These are phyloP conservation scores for Ilyonectria sp. DNA, from an alignment of 2,329 filamentous ascomycete genomes.

Conservation along the genomic window DNA sequence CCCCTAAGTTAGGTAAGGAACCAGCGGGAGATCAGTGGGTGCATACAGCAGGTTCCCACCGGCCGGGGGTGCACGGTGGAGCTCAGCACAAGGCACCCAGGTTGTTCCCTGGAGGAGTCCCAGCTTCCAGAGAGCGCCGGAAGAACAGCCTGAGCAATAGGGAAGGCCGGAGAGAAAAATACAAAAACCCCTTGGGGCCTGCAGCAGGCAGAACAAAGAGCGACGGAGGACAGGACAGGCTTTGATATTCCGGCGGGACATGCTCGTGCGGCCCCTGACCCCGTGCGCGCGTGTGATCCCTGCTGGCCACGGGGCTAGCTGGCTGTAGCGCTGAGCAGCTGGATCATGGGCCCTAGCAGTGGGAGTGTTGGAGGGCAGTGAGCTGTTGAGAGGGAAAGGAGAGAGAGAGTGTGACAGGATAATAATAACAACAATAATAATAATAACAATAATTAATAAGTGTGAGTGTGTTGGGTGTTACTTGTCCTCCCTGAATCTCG, in stretches of 20 bases:
- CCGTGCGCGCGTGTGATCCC: conserved; percentile 10
- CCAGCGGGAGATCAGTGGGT: conserved; percentile 29
- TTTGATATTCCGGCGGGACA: neutral
- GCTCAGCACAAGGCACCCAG: neutral
- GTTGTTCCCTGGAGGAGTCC: too few relatives aligned
- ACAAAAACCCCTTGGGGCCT: conserved; percentile 14
- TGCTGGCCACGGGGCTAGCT: neutral
- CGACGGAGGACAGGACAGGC: neutral
- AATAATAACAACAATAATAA: too few relatives aligned
- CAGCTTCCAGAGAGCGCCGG: too few relatives aligned
- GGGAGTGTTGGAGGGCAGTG: neutral
- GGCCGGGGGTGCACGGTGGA: too few relatives aligned
- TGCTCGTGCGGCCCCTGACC: too few relatives aligned
- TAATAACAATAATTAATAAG: too few relatives aligned
- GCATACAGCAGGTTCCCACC: neutral
- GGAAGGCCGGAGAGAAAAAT: neutral
- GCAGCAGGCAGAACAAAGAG: conserved; percentile 1
- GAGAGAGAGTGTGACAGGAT: too few relatives aligned
- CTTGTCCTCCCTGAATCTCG: too few relatives aligned
- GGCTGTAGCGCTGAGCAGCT: neutral
- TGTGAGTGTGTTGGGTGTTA: too few relatives aligned
- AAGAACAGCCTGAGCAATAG: too few relatives aligned
- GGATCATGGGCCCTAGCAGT: too few relatives aligned
- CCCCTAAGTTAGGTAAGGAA: neutral
- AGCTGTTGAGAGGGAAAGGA: neutral